These are phyloP conservation scores for Nitzschia palea DNA, from an alignment of 108 stramenopile genomes.

Conservation along the genomic window DNA sequence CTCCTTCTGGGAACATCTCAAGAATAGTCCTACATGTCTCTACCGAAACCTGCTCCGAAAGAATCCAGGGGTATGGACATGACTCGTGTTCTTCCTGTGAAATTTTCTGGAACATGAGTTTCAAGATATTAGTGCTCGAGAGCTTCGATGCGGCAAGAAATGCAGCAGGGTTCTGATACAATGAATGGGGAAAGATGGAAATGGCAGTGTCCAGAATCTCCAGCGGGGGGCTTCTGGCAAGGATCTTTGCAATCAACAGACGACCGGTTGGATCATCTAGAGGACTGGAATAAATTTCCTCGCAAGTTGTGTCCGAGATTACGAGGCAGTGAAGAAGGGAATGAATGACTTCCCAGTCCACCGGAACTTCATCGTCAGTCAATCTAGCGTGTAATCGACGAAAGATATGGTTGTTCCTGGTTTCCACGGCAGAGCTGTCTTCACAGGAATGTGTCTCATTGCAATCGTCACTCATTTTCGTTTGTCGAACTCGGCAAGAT, in stretches of 20 bases:
- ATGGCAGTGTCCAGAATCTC: constrained; percentile 16
- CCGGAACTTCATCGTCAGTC: background rate
- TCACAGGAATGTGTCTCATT: too few relatives aligned
- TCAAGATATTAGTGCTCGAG: background rate
- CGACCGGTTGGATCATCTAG: constrained; percentile 27
- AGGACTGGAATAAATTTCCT: background rate
- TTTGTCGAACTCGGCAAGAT: too few relatives aligned
- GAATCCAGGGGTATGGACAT: constrained; percentile 35
- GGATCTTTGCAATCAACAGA: constrained; percentile 4
- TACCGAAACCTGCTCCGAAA: constrained; percentile 8
- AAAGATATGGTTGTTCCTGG: too few relatives aligned
- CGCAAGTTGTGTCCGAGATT: background rate
- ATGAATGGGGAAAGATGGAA: constrained; percentile 9
- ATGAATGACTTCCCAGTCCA: constrained; percentile 13
- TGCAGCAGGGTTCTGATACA: constrained; percentile 25
- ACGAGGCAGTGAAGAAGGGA: constrained; percentile 1
- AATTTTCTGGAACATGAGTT: background rate
- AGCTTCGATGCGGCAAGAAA: constrained; percentile 24
- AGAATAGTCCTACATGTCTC: constrained; percentile 9
- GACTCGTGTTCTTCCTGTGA: background rate
- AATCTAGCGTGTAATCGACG: too few relatives aligned
- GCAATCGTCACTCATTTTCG: too few relatives aligned
- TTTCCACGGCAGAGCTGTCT: too few relatives aligned
- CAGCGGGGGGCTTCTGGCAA: constrained; percentile 11
- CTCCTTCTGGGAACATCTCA: constrained; percentile 13